Conservation (phyloP, 116 monocot species). For the Phalaenopsis hybrid region DNA sequence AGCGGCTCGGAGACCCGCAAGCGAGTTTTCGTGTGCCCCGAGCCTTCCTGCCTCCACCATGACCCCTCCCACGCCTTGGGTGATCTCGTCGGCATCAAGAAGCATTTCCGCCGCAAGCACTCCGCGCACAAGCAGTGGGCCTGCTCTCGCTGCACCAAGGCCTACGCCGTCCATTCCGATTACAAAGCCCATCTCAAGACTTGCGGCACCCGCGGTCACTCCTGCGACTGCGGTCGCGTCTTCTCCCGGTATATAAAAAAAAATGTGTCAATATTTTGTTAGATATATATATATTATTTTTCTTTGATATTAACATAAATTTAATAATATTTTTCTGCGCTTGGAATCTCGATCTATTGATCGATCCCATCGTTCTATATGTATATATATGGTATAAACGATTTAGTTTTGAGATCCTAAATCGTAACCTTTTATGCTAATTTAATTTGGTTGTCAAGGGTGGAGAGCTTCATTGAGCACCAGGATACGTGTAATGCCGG, state of each 20-base stretch:
- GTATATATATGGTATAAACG: too few relatives aligned
- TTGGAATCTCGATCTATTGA: too few relatives aligned
- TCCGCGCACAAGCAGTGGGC: conserved; percentile 51
- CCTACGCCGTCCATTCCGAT: conserved; percentile 65
- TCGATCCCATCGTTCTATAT: too few relatives aligned
- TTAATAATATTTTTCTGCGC: too few relatives aligned
- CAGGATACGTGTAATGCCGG: conserved; percentile 17
- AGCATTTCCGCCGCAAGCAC: conserved; percentile 79
- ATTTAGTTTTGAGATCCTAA: background rate
- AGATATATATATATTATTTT: too few relatives aligned
- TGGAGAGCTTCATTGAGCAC: conserved; percentile 32
- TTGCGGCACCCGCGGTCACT: conserved; percentile 39
- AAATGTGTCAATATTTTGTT: too few relatives aligned
- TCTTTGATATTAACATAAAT: too few relatives aligned
- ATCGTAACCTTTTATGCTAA: background rate
- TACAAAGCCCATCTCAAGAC: conserved; percentile 70
- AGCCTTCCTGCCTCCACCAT: conserved; percentile 84
- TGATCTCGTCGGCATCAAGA: conserved; percentile 94
- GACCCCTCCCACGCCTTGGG: conserved; percentile 91
- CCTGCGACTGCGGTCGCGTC: conserved; percentile 70
- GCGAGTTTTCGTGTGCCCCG: conserved; percentile 80
- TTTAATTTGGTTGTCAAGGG: background rate
- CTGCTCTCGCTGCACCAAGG: conserved; percentile 47
- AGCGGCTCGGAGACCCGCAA: conserved; percentile 9
- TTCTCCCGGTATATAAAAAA: conserved; percentile 38